Evolutionary conservation across 73 alveolate species (phyloP).

Genomic region (Stentor coeruleus): DNA sequence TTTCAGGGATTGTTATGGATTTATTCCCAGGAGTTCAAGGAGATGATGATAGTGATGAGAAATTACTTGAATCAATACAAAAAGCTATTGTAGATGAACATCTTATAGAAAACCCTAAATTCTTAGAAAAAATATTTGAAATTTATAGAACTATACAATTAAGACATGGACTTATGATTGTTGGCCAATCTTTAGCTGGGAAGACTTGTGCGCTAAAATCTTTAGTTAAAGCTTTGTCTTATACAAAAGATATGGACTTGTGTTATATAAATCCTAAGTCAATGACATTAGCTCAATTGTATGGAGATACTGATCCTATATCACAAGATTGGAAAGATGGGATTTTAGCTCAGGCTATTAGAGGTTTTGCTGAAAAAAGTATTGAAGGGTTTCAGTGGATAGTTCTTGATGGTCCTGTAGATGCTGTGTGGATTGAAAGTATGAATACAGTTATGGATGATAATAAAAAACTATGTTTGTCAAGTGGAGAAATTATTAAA

Average conservation of each 20-base stretch:
- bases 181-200: constrained; percentile 94
- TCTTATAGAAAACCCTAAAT: constrained; percentile 68
- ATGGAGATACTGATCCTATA: constrained; percentile 89
- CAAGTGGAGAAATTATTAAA: constrained; percentile 96
- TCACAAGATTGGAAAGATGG: constrained; percentile 98
- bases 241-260: constrained; percentile 48
- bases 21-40: constrained; percentile 87
- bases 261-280: constrained; percentile 94
- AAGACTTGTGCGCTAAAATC: constrained; percentile 80
- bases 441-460: constrained; percentile 98
- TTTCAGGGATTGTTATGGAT: constrained; percentile 87
- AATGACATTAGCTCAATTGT: constrained; percentile 82
- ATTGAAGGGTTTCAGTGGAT: constrained; percentile 84
- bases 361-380: constrained; percentile 84
- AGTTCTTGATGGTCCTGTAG: constrained; percentile 97
- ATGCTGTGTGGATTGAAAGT: constrained; percentile 98
- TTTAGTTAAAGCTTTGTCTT: constrained; percentile 44
- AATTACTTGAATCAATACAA: constrained; percentile 62
- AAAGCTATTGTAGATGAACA: constrained; percentile 48
- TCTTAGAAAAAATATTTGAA: constrained; percentile 79
- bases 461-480: constrained; percentile 90
- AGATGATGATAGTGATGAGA: constrained; percentile 70
- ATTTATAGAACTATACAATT: constrained; percentile 92
- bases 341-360: constrained; percentile 84
- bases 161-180: constrained; percentile 98